Evolutionary conservation across 768 basidiomycete genomes (phyloP).

Genomic region (Pleurotus tuber-regium): DNA sequence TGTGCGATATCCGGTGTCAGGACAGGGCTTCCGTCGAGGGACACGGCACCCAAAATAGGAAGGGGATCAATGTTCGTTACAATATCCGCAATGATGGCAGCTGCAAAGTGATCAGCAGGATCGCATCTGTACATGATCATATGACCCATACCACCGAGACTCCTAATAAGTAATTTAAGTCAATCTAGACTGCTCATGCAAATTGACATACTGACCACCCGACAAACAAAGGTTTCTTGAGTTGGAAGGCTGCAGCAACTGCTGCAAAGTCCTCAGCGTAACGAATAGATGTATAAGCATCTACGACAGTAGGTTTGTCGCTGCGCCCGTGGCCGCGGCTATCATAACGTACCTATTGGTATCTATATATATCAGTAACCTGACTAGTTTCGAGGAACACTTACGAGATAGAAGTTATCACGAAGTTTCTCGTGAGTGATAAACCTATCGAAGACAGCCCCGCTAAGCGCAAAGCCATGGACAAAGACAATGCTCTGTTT

Average conservation of each 20-base stretch:
- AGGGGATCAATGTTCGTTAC: conserved; percentile 23
- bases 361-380: too few relatives aligned
- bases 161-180: conserved; percentile 15
- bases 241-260: conserved; percentile 24
- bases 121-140: too few relatives aligned
- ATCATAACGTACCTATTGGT: conserved; percentile 18
- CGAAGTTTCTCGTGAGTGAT: neutral
- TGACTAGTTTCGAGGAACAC: too few relatives aligned
- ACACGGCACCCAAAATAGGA: conserved; percentile 27
- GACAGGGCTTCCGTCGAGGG: conserved; percentile 24
- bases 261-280: conserved; percentile 17
- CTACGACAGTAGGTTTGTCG: conserved; percentile 10
- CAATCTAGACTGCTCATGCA: neutral
- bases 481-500: conserved; percentile 13
- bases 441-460: conserved; percentile 9
- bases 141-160: conserved; percentile 25
- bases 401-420: conserved; percentile 3
- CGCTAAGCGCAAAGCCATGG: conserved; percentile 5
- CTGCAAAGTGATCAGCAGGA: conserved; percentile 15
- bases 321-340: conserved; percentile 17
- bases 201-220: conserved; percentile 26
- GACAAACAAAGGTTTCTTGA: conserved; percentile 26
- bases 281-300: conserved; percentile 11
- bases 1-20: conserved; percentile 16
- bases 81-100: conserved; percentile 28